A percentile compares a stretch with the other conserved stretches of the same genome.
Conservation (phyloP, 106 monocot genomes). For the Dendrobium nobile region DNA sequence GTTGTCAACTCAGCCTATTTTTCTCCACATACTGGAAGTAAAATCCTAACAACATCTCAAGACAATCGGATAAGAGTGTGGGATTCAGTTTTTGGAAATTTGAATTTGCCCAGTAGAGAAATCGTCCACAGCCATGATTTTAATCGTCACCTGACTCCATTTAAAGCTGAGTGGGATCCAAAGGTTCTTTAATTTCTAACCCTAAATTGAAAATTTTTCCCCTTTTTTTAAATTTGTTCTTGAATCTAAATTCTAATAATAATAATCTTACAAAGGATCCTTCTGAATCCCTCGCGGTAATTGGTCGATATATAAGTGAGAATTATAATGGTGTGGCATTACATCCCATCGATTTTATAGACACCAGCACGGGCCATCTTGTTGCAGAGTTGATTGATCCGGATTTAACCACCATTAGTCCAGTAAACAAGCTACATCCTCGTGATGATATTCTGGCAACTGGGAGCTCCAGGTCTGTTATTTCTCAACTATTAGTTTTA, state of each 20-base stretch:
- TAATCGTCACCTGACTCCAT: slow-evolving; percentile 86
- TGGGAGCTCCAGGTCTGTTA: slow-evolving; percentile 79
- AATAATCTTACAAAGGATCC: slow-evolving; percentile 43
- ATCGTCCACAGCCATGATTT: slow-evolving; percentile 97
- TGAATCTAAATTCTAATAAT: slow-evolving; percentile 8
- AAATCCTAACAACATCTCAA: slow-evolving; percentile 78
- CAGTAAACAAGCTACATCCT: slow-evolving; percentile 92
- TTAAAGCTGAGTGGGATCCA: slow-evolving; percentile 95
- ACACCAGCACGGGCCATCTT: slow-evolving; percentile 67
- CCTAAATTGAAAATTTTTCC: neutral
- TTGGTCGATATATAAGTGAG: slow-evolving; percentile 96
- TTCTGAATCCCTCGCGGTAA: slow-evolving; percentile 74
- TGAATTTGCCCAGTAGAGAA: slow-evolving; percentile 70
- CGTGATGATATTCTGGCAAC: slow-evolving; percentile 78
- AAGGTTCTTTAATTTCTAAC: slow-evolving; percentile 37
- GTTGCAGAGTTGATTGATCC: slow-evolving; percentile 76
- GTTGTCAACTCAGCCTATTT: slow-evolving; percentile 93
- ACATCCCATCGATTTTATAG: slow-evolving; percentile 95
- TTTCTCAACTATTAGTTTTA: neutral
- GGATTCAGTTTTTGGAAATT: slow-evolving; percentile 84
- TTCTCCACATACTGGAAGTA: slow-evolving; percentile 66
- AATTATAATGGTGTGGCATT: slow-evolving; percentile 84
- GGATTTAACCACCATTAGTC: slow-evolving; percentile 82
- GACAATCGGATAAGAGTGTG: slow-evolving; percentile 92
- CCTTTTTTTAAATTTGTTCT: neutral